These are phyloP conservation scores for Zygotorulaspora sp. DNA, from an alignment of 805 yeast genomes.

Conservation along the genomic window DNA sequence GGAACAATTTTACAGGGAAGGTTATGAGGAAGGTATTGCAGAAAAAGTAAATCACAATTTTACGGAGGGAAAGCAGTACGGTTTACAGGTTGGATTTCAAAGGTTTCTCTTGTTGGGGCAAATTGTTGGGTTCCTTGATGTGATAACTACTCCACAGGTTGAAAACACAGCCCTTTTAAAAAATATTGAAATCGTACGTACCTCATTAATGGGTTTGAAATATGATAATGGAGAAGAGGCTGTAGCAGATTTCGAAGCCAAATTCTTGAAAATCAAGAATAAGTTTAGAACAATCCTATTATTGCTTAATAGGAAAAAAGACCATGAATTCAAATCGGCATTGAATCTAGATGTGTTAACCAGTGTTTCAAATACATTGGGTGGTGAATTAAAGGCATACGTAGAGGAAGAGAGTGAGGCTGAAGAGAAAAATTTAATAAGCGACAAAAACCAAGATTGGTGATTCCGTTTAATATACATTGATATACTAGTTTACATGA, in stretches of 20 bases:
- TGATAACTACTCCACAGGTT: conserved; percentile 35
- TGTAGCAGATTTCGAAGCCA: conserved; percentile 52
- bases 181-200: conserved; percentile 24
- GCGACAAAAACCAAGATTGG: conserved; percentile 29
- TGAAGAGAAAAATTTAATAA: conserved; percentile 13
- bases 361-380: conserved; percentile 29
- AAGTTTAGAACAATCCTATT: conserved; percentile 52
- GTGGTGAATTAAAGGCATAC: conserved; percentile 32
- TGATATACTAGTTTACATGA: conserved; percentile 23
- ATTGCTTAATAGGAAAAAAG: conserved; percentile 24
- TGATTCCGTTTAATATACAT: no score
- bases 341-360: conserved; percentile 37
- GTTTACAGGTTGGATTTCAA: conserved; percentile 75
- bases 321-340: conserved; percentile 9
- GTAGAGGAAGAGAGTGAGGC: conserved; percentile 25
- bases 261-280: conserved; percentile 53
- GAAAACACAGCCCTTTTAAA: conserved; percentile 16
- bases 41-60: conserved; percentile 57
- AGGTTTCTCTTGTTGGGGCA: conserved; percentile 67
- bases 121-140: conserved; percentile 46
- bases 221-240: conserved; percentile 48
- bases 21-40: conserved; percentile 64
- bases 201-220: conserved; percentile 33
- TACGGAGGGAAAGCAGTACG: conserved; percentile 78
- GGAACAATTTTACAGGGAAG: conserved; percentile 54